These are phyloP conservation scores for Aquilaria yunnanensis DNA, from an alignment of 345 rosid genomes.

Conservation along the genomic window DNA sequence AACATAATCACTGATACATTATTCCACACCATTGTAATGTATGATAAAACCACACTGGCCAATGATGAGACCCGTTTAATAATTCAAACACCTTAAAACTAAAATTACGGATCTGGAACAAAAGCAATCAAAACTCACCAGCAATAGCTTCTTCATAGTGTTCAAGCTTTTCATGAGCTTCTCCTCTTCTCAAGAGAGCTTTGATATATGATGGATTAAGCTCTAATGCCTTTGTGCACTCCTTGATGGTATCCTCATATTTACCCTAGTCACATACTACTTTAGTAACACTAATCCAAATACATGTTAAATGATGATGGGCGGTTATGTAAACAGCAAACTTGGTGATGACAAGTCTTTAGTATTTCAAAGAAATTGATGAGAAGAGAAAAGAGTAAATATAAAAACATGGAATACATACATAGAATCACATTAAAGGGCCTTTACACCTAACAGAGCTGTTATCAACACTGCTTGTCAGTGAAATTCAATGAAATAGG, in stretches of 20 bases:
- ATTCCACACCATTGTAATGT: too few species aligned
- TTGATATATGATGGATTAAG: slow-evolving; percentile 72
- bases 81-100: too few species aligned
- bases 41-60: too few species aligned
- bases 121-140: slow-evolving; percentile 36
- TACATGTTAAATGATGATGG: not conserved
- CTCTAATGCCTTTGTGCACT: slow-evolving; percentile 78
- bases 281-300: not conserved
- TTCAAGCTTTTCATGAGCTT: slow-evolving; percentile 87
- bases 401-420: not conserved
- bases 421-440: not conserved
- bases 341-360: not conserved
- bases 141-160: slow-evolving; percentile 81
- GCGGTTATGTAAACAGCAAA: too few species aligned
- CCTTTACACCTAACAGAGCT: too few species aligned
- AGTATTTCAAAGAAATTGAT: not conserved
- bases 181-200: slow-evolving; percentile 74
- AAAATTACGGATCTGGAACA: not conserved
- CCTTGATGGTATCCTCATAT: slow-evolving; percentile 70
- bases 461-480: too few species aligned
- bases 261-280: slow-evolving; percentile 39
- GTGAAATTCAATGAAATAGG: too few species aligned
- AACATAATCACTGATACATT: too few species aligned
- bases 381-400: not conserved
- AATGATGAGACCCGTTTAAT: too few species aligned